Evolutionary conservation across 306 rosid species (phyloP), one percentile per base, ranked within the genome.

Genomic region (Castanea crenata): DNA sequence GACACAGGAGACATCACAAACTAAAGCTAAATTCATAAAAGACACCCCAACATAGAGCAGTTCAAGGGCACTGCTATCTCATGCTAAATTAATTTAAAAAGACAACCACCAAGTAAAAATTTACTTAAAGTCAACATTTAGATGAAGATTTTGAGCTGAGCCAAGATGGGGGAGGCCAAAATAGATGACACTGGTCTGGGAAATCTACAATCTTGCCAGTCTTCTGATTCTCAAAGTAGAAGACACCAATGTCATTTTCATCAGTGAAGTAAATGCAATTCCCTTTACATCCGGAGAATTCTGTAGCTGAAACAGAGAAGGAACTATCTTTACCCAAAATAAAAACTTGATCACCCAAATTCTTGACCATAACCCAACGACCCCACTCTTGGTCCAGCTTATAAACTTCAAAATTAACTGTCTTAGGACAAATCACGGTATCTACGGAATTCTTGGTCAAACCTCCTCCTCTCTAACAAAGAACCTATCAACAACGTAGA

Each of bases 311-410:
- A 51, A 84, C 56, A 12, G 83, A 80, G 71, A 86, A 79, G 11
- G 67, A 83, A 44, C 61, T 74, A 49, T 70, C 83, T 5, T 54
- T 76, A 3, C 82, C 59, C 75, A 81, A 61, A 29, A 85, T 54
- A 70, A 88, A 73, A 2, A 70, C 20, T 34, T 11, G 51, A 38
- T 72, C 81, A 14, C 71, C 83, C 86, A 88, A 79, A 44, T 71
- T 46, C 44, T 77, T 29, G 1, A 85, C 55, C 78, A 51, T 73
- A 13, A 68, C 59, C 90, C 88, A 84, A 29, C 7, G 69, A 3
- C 85, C 86, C 79, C 79, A 74, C 32, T 82, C 88, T 27, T 84
- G 83, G 65, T 82, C 86, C 78, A 87, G 68, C 86, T 67, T 79
- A 74, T 84, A 79, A 25, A 84, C 85, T 56, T 55, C 62, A 11